phyloP scores from a whole-genome alignment of 805 yeast species.

The Candida yuanshanica region DNA sequence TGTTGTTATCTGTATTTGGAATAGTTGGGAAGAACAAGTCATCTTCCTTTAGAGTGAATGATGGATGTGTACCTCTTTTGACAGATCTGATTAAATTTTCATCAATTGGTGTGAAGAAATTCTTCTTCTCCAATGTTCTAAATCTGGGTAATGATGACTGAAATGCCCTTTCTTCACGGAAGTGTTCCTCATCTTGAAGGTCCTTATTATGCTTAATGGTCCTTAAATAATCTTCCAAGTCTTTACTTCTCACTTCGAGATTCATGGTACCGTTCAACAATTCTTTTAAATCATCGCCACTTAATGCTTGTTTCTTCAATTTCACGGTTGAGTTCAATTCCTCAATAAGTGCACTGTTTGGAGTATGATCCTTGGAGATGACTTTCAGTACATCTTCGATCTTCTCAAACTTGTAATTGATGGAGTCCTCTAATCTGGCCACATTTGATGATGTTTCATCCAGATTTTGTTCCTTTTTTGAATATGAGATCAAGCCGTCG shows the following conservation, averaged over 20 bases:
- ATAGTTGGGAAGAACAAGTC: slow-evolving; percentile 21
- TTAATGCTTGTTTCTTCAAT: slow-evolving; percentile 2
- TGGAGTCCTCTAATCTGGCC: slow-evolving; percentile 3
- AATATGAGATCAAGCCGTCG: neutral
- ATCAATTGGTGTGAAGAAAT: slow-evolving; percentile 35
- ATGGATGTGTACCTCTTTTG: slow-evolving; percentile 16
- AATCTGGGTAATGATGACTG: slow-evolving; percentile 36
- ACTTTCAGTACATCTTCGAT: slow-evolving; percentile 7
- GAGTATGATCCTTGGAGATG: slow-evolving; percentile 5
- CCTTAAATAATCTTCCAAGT: slow-evolving; percentile 37
- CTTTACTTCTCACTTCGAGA: slow-evolving; percentile 12
- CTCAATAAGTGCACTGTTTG: slow-evolving; percentile 1
- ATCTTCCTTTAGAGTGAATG: slow-evolving; percentile 4
- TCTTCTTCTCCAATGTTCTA: slow-evolving; percentile 32
- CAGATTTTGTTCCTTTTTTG: neutral
- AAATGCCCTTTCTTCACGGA: slow-evolving; percentile 44
- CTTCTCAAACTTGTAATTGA: slow-evolving; percentile 6
- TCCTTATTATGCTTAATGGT: slow-evolving; percentile 38
- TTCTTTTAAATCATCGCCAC: neutral
- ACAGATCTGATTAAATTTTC: slow-evolving; percentile 9
- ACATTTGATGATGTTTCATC: slow-evolving; percentile 1
- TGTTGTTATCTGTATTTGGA: slow-evolving; percentile 5
- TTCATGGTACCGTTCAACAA: neutral
- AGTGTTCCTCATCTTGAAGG: slow-evolving; percentile 35
- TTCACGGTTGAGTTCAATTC: slow-evolving; percentile 2